phyloP scores from a whole-genome alignment of 116 monocot species.

The Posidonia oceanica region DNA sequence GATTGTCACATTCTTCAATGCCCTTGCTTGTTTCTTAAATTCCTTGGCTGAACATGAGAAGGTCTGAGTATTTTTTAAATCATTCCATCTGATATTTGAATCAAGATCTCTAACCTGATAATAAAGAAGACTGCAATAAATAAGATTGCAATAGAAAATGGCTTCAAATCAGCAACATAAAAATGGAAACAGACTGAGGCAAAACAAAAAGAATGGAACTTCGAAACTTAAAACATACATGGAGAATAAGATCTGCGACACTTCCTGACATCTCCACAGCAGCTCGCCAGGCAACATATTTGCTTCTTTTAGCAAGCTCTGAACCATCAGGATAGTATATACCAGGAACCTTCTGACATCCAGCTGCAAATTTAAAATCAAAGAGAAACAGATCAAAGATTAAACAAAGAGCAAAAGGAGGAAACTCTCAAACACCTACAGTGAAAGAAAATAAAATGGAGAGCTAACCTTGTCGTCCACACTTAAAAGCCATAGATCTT shows the following conservation, averaged over 20 bases:
- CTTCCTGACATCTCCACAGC: constrained; percentile 80
- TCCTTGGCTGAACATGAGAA: constrained; percentile 41
- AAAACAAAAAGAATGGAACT: not conserved
- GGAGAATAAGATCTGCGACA: constrained; percentile 53
- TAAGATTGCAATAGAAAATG: not conserved
- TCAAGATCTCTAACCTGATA: constrained; percentile 85
- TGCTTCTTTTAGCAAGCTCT: constrained; percentile 75
- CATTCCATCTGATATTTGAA: constrained; percentile 75
- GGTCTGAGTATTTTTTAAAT: constrained; percentile 39
- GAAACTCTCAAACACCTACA: not conserved
- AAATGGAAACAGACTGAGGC: not conserved
- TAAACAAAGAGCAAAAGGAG: not conserved
- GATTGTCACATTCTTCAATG: constrained; percentile 56
- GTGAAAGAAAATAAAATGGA: constrained; percentile 3
- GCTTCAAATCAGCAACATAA: not conserved
- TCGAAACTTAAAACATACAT: constrained; percentile 17
- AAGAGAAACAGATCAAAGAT: not conserved
- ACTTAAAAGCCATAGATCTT: constrained; percentile 47
- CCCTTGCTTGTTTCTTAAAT: constrained; percentile 37
- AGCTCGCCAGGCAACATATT: constrained; percentile 73
- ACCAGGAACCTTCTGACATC: constrained; percentile 61
- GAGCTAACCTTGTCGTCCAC: constrained; percentile 75
- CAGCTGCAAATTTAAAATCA: constrained; percentile 46
- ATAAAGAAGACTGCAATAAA: not conserved
- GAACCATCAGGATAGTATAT: constrained; percentile 67